Base-by-base conservation (phyloP, 2,329 filamentous ascomycete genomes). In the Harringtonia aguacate region DNA sequence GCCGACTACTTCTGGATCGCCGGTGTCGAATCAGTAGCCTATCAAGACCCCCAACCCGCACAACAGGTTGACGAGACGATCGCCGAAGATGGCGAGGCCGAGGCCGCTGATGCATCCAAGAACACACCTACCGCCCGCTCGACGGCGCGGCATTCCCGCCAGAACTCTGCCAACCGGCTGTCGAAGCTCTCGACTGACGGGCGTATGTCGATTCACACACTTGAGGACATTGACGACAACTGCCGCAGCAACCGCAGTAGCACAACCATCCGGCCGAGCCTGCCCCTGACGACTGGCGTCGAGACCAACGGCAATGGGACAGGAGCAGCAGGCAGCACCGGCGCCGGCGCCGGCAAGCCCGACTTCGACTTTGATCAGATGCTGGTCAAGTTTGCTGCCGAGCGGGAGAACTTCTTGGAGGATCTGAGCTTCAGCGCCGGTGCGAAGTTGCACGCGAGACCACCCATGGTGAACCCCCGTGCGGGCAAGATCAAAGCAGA, bases 281-380 rank as follows among this genome's bases (percentile, higher is more conserved):
- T 31, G 13, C 8, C 30, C 8, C 15, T 31, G 30, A 5, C 44
- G 34, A 47, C 42, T 40, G 43, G 52, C 28, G 41, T 37, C n/a
- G 42, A 41, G 36, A 4, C 44, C 31, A 52, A 48, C 30, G 52
- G 54, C 24, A 44, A n/a, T n/a, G n/a, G n/a, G n/a, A n/a, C n/a
- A n/a, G n/a, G n/a, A n/a, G n/a, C n/a, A n/a, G n/a, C n/a, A n/a
- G n/a, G n/a, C n/a, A n/a, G 44, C 34, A 50, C 56, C 31, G 59
- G 59, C 35, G 59, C 61, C 20, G 62, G 62, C 33, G 53, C 58
- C 36, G 51, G 53, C 29, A 63, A 74, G 49, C 66, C 63, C 46
- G 87, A 94, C 58, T 87, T 86, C 56, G 92, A 97, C 61, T 98
- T 98, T 56, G 92, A 97, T 59, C 81, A 85, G 57, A 90, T 92